These are phyloP conservation scores for Macrolepiota dolichaula DNA, from an alignment of 768 basidiomycete species.

Conservation along the genomic window DNA sequence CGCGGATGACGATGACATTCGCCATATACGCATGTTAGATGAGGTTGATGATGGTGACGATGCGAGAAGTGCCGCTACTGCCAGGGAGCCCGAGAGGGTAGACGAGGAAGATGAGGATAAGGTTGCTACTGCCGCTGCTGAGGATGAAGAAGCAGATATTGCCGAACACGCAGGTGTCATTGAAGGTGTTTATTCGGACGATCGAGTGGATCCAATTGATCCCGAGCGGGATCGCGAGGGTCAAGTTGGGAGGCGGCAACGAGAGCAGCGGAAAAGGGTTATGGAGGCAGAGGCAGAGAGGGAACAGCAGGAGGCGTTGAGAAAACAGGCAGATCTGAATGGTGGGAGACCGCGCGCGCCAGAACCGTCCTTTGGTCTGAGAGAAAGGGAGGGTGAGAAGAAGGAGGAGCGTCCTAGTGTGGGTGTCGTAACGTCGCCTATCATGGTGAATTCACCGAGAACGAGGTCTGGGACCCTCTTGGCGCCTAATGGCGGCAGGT, in stretches of 20 bases:
- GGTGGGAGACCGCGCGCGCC: conserved; percentile 75
- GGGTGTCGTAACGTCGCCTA: neutral
- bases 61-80: conserved; percentile 65
- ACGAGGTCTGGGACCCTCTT: conserved; percentile 9
- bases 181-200: conserved; percentile 12
- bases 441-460: neutral
- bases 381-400: conserved; percentile 10
- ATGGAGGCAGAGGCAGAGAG: conserved; percentile 34
- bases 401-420: neutral
- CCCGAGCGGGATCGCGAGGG: conserved; percentile 10
- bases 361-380: conserved; percentile 52
- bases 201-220: conserved; percentile 3
- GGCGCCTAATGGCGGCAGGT: conserved; percentile 7
- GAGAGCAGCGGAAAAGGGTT: conserved; percentile 20
- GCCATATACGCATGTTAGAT: conserved; percentile 13
- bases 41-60: conserved; percentile 57
- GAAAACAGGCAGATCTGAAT: conserved; percentile 28
- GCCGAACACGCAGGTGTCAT: conserved; percentile 6
- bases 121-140: conserved; percentile 21
- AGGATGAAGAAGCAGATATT: conserved; percentile 15
- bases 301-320: conserved; percentile 39
- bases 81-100: conserved; percentile 66
- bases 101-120: conserved; percentile 75
- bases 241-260: neutral
- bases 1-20: conserved; percentile 25